These are phyloP conservation scores for Amanita subjunquillea DNA, from an alignment of 768 basidiomycete genomes.

Conservation along the genomic window DNA sequence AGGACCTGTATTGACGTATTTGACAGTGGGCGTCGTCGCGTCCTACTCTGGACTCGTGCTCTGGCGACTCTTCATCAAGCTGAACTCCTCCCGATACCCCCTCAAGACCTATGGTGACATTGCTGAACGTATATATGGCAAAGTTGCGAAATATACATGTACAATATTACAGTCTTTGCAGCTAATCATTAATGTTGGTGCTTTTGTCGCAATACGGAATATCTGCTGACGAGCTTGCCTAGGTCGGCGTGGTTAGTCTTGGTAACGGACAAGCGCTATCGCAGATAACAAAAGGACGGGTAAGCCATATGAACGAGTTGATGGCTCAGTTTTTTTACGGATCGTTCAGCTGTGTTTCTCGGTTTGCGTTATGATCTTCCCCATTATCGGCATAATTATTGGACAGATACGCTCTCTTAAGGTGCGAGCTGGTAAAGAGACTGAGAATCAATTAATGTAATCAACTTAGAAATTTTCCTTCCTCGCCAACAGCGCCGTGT, in stretches of 20 bases:
- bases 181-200: conserved; percentile 41
- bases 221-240: background rate
- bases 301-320: conserved; percentile 12
- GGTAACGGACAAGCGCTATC: conserved; percentile 42
- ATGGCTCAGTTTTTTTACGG: background rate
- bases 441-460: background rate
- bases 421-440: conserved; percentile 4
- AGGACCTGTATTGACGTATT: background rate
- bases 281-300: conserved; percentile 36
- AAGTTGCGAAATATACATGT: conserved; percentile 32
- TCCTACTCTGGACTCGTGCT: conserved; percentile 45
- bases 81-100: conserved; percentile 48
- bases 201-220: background rate
- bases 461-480: background rate
- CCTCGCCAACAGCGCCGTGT: too few relatives aligned
- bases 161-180: conserved; percentile 45
- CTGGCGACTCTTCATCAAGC: conserved; percentile 42
- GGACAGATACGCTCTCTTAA: conserved; percentile 52
- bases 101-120: conserved; percentile 46
- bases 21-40: conserved; percentile 36
- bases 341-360: conserved; percentile 39
- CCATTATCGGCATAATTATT: conserved; percentile 41
- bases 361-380: conserved; percentile 50
- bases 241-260: conserved; percentile 32
- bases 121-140: conserved; percentile 43